Evolutionary conservation across 768 basidiomycete species (phyloP).

Genomic region (Melanogaster broomeanus): DNA sequence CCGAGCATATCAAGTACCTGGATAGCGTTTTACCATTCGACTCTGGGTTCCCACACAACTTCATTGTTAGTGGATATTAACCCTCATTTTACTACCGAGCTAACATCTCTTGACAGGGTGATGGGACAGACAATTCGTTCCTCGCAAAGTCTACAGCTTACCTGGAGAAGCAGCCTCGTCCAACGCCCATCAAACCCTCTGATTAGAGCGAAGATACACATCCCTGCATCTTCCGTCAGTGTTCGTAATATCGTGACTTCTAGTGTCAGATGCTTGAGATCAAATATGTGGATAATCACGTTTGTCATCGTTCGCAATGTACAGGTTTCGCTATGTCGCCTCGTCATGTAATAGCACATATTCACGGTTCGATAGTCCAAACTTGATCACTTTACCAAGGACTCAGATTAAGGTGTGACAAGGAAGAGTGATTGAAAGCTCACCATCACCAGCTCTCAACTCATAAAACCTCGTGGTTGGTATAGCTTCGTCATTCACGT

Average conservation of each 20-base stretch:
- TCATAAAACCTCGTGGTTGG: conserved; percentile 89
- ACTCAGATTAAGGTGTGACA: conserved; percentile 7
- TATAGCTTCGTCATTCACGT: conserved; percentile 84
- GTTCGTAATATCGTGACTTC: neutral
- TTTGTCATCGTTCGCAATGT: neutral
- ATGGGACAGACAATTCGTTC: conserved; percentile 23
- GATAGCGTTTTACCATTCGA: conserved; percentile 39
- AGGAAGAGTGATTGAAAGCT: conserved; percentile 21
- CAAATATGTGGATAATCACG: neutral
- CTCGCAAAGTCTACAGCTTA: conserved; percentile 13
- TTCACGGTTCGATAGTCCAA: conserved; percentile 78
- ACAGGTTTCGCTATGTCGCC: conserved; percentile 37
- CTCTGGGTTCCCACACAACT: conserved; percentile 38
- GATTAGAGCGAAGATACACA: neutral
- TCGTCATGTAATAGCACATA: conserved; percentile 88
- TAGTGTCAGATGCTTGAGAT: neutral
- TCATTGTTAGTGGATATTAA: conserved; percentile 30
- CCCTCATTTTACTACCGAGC: neutral
- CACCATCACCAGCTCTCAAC: conserved; percentile 77
- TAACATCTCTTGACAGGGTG: conserved; percentile 21
- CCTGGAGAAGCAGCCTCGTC: conserved; percentile 19
- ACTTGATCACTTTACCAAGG: conserved; percentile 69
- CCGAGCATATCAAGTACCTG: conserved; percentile 39
- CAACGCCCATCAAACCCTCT: conserved; percentile 10
- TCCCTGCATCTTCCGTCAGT: neutral